These are phyloP conservation scores for Candida xiaguanensis DNA, from an alignment of 805 yeast genomes.

Conservation along the genomic window DNA sequence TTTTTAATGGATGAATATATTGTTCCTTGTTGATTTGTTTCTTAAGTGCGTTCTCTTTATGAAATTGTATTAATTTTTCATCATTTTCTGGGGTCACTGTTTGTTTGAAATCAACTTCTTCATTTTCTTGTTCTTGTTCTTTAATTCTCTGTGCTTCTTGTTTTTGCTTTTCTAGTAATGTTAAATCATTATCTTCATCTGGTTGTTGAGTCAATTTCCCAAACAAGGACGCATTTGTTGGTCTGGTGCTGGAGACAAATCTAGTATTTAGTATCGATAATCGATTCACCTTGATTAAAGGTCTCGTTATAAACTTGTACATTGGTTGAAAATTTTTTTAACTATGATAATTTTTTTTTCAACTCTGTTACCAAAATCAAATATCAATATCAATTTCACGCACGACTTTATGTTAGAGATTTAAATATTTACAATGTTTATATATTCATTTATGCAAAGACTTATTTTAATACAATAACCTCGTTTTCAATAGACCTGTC, in stretches of 20 bases:
- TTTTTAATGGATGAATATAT: conserved; percentile 69
- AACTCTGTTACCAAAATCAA: no score
- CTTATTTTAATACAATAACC: not conserved
- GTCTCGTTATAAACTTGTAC: not conserved
- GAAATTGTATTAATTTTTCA: conserved; percentile 44
- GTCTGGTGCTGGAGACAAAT: not conserved
- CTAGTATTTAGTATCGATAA: conserved; percentile 3
- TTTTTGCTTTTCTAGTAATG: conserved; percentile 3
- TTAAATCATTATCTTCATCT: not conserved
- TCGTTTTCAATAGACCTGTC: conserved; percentile 1
- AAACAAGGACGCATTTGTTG: not conserved
- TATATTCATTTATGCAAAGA: not conserved
- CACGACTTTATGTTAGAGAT: no score
- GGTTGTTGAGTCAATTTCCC: conserved; percentile 5
- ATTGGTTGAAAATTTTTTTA: conserved; percentile 1
- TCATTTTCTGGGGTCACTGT: conserved; percentile 29
- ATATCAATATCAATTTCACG: no score
- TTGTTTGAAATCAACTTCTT: not conserved
- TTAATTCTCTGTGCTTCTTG: not conserved
- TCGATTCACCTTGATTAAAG: not conserved
- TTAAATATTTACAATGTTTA: no score
- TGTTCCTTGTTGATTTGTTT: conserved; percentile 50
- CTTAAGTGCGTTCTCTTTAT: conserved; percentile 35
- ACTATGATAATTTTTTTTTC: not conserved
- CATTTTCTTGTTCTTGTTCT: not conserved